Evolutionary conservation across 2,329 filamentous ascomycete genomes (phyloP).

Genomic region (Pseudogymnoascus sp.): DNA sequence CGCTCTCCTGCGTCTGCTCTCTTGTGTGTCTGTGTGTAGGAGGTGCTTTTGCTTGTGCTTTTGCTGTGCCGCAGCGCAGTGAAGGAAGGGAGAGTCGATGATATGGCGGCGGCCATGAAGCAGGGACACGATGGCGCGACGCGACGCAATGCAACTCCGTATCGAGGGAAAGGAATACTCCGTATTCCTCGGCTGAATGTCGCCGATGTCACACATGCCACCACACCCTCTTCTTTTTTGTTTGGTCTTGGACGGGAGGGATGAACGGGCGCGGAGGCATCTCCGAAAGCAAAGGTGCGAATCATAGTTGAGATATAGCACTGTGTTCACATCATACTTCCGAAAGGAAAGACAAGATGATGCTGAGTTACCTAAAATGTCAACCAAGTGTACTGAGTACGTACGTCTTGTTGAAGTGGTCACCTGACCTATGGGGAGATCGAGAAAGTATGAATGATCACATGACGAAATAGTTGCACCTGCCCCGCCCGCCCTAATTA

Average conservation of each 20-base stretch:
- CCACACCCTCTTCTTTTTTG: not conserved
- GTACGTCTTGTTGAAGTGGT: not conserved
- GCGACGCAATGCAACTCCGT: not conserved
- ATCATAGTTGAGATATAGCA: not conserved
- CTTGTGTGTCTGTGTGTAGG: not conserved
- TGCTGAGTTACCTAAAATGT: not conserved
- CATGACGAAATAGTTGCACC: not conserved
- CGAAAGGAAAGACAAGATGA: not conserved
- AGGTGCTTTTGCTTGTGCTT: not conserved
- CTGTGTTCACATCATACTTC: not conserved
- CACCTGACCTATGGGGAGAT: not conserved
- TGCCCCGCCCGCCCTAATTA: no score
- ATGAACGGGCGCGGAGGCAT: not conserved
- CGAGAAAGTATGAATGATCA: not conserved
- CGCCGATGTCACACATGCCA: not conserved
- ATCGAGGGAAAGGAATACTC: not conserved
- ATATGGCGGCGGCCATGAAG: not conserved
- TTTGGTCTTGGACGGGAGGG: not conserved
- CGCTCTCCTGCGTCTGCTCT: not conserved
- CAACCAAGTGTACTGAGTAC: not conserved
- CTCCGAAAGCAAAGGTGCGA: not conserved
- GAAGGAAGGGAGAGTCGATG: not conserved
- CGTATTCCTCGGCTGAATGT: not conserved
- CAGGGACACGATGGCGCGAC: not conserved
- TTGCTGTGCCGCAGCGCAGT: not conserved